Percentiles rank a stretch among this genome's conserved stretches.
phyloP scores from a whole-genome alignment of 331 rosid species.

The Pyrus hybrid region DNA sequence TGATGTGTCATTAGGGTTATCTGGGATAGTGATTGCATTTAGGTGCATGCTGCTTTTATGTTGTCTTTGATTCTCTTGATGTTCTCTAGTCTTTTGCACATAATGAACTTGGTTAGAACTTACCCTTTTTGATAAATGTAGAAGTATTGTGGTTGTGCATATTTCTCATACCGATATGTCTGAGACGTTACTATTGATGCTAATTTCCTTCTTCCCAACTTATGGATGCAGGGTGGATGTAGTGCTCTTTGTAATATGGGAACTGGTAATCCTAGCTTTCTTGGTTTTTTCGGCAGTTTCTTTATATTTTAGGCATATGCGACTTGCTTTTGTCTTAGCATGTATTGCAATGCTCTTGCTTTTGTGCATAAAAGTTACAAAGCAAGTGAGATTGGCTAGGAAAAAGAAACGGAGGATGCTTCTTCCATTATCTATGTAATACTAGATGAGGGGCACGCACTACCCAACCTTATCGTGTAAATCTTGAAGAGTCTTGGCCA shows the following conservation, averaged over 20 bases:
- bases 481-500: conserved; percentile 19
- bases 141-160: background rate
- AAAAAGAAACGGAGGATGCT: conserved; percentile 98
- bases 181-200: background rate
- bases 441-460: conserved; percentile 18
- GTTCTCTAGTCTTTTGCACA: background rate
- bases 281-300: conserved; percentile 91
- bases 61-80: background rate
- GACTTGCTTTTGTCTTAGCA: conserved; percentile 64
- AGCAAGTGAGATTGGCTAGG: conserved; percentile 93
- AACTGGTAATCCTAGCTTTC: conserved; percentile 82
- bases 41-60: background rate
- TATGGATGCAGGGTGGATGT: conserved; percentile 92
- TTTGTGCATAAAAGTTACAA: conserved; percentile 87
- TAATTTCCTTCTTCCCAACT: conserved; percentile 10
- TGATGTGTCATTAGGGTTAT: background rate
- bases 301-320: conserved; percentile 83
- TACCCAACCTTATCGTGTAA: conserved; percentile 7
- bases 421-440: conserved; percentile 95
- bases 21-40: background rate
- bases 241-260: conserved; percentile 96
- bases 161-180: background rate
- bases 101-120: background rate
- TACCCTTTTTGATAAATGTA: background rate
- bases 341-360: conserved; percentile 72